Evolutionary conservation across 495 filamentous ascomycete genomes (phyloP), one percentile per base, ranked within the genome.

Genomic region (Ramalina peruviana): DNA sequence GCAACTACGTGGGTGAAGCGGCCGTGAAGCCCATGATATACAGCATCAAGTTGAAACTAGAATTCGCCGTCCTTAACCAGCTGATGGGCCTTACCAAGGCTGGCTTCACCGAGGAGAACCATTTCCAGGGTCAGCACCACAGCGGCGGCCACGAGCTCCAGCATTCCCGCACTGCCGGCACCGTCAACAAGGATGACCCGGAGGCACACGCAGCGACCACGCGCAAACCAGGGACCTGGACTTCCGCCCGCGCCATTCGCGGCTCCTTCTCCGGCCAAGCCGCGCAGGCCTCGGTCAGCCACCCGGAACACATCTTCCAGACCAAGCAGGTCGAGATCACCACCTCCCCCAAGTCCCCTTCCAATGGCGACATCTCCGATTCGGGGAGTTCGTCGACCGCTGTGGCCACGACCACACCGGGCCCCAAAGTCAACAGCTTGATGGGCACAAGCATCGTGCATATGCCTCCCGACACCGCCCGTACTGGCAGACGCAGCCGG

Each of bases 21-120:
- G 59, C 59, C 12, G 59, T 65, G 53, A 73, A 73, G 46, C 58
- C 56, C 6, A 57, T 66, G 25, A 58, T 71, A 12, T 75, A 73
- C 56, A 69, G 67, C 41, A 58, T 74, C 51, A 76, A 75, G 52
- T 60, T 76, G 16, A 73, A 72, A 56, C 51, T 70, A 19, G 73
- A 74, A 48, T 65, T 70, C 43, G 63, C 61, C 37, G 66, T 74
- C 26, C 59, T 68, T 43, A 67, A 66, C 54, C 62, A 61, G 36
- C 55, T 66, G n/a, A 55, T 65, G 42, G 48, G 60, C n/a, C n/a
- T 69, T 7, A 58, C 58, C 26, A 49, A 61, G 26, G 59, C 56
- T 17, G 41, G 30, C 13, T 51, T 51, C 40, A 40, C 33, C 23
- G 49, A 51, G 33, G 38, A 42, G 16, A 49, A 48, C 27, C 45